A percentile compares a stretch with the other conserved stretches of the same genome.
phyloP scores from a whole-genome alignment of 2,329 filamentous ascomycete species.

The Colletotrichum sp. region DNA sequence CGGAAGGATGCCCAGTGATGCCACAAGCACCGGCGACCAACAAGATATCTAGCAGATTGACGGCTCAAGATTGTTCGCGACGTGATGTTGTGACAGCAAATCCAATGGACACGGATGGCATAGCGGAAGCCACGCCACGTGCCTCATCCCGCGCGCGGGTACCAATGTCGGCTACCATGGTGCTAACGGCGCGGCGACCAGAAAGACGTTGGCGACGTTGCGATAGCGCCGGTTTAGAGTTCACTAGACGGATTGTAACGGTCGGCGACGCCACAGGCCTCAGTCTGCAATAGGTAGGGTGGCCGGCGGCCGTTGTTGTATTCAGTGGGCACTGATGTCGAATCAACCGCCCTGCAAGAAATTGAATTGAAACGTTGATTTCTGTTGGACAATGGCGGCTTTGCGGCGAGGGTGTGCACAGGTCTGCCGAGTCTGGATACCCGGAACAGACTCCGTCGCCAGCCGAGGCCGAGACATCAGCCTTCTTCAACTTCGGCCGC shows the following conservation, averaged over 20 bases:
- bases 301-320: neutral
- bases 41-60: neutral
- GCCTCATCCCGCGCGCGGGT: neutral
- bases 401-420: neutral
- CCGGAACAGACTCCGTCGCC: neutral
- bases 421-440: neutral
- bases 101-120: neutral
- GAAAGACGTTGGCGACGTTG: constrained; percentile 3
- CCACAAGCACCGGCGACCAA: neutral
- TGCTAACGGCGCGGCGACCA: neutral
- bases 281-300: neutral
- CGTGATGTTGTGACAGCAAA: neutral
- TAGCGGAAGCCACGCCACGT: constrained; percentile 6
- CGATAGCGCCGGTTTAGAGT: neutral
- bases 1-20: neutral
- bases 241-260: neutral
- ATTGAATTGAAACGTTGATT: neutral
- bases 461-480: neutral
- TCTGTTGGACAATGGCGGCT: neutral
- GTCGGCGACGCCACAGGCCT: neutral
- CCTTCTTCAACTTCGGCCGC: neutral
- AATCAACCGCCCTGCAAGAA: neutral
- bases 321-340: neutral
- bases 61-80: neutral
- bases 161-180: neutral